Percentiles rank a stretch among this genome's conserved stretches.
These are phyloP conservation scores for Pelagomonas calceolata DNA, from an alignment of 108 stramenopile genomes.

Conservation along the genomic window DNA sequence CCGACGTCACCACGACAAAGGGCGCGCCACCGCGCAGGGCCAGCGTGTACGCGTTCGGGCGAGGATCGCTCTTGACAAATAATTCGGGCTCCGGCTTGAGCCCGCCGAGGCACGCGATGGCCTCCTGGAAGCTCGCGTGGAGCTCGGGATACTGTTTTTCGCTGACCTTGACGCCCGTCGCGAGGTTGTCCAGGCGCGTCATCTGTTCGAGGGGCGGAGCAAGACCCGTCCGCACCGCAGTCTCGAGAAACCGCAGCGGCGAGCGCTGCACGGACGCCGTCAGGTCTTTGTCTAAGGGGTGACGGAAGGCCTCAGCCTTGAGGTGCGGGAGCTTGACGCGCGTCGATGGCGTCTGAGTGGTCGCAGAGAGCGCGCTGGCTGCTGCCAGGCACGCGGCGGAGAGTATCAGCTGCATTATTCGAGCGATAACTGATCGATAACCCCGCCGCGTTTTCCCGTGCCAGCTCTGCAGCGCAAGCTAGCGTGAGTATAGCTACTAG, in stretches of 20 bases:
- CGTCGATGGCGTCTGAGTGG: too few relatives aligned
- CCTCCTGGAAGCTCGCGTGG: constrained; percentile 27
- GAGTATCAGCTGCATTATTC: too few relatives aligned
- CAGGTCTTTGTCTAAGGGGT: constrained; percentile 40
- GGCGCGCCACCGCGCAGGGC: constrained; percentile 37
- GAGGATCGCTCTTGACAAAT: constrained; percentile 41
- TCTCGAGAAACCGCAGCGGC: constrained; percentile 27
- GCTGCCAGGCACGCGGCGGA: too few relatives aligned
- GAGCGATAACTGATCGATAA: too few relatives aligned
- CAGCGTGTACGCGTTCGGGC: constrained; percentile 52
- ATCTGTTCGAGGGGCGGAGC: constrained; percentile 41
- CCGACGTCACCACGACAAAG: constrained; percentile 48
- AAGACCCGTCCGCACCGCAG: constrained; percentile 20
- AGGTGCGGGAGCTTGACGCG: too few relatives aligned
- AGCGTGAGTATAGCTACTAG: too few relatives aligned
- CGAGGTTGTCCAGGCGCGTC: constrained; percentile 38
- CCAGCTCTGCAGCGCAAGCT: too few relatives aligned
- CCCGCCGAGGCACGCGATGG: constrained; percentile 12
- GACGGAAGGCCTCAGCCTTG: constrained; percentile 24
- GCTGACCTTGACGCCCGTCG: constrained; percentile 40
- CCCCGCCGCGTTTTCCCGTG: too few relatives aligned
- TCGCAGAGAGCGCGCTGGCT: too few relatives aligned
- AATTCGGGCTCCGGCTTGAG: constrained; percentile 40
- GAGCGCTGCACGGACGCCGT: constrained; percentile 25
- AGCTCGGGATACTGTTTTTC: constrained; percentile 36